Evolutionary conservation across 23 red algal genomes (phyloP).

Genomic region (Agarophyton chilense): DNA sequence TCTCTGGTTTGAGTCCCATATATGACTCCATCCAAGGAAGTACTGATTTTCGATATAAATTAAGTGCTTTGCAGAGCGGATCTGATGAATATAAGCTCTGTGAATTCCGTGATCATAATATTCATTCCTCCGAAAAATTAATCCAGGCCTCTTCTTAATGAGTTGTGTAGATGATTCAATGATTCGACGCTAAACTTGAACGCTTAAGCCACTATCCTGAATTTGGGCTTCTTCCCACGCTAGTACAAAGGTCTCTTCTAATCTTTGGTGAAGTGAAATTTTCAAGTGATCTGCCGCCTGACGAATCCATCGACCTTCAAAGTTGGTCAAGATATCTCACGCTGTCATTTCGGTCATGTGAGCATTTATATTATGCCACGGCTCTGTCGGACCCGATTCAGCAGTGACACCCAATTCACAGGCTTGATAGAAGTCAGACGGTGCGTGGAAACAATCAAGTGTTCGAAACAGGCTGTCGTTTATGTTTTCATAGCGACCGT

Average conservation of each 20-base stretch:
- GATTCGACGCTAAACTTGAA: constrained; percentile 65
- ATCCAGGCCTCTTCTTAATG: constrained; percentile 34
- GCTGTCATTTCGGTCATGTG: constrained; percentile 55
- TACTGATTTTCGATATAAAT: too few species aligned
- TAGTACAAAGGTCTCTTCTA: constrained; percentile 37
- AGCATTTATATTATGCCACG: constrained; percentile 74
- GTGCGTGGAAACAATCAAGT: constrained; percentile 37
- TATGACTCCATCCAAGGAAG: constrained; percentile 67
- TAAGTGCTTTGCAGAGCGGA: constrained; percentile 67
- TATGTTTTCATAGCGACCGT: constrained; percentile 76
- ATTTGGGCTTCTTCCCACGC: constrained; percentile 54
- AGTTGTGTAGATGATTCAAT: constrained; percentile 63
- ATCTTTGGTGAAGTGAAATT: constrained; percentile 3
- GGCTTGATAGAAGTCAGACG: constrained; percentile 72
- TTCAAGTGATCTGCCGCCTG: constrained; percentile 52
- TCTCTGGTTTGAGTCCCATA: constrained; percentile 62
- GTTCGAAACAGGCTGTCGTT: constrained; percentile 69
- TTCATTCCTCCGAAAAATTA: constrained; percentile 48
- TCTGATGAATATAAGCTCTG: constrained; percentile 79
- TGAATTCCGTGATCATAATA: constrained; percentile 67
- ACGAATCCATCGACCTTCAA: constrained; percentile 68
- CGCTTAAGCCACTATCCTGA: constrained; percentile 49
- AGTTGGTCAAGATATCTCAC: constrained; percentile 81
- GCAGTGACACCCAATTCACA: constrained; percentile 27
- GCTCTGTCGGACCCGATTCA: constrained; percentile 70